Evolutionary conservation across 108 stramenopile genomes (phyloP).

Genomic region (Fistulifera solaris): DNA sequence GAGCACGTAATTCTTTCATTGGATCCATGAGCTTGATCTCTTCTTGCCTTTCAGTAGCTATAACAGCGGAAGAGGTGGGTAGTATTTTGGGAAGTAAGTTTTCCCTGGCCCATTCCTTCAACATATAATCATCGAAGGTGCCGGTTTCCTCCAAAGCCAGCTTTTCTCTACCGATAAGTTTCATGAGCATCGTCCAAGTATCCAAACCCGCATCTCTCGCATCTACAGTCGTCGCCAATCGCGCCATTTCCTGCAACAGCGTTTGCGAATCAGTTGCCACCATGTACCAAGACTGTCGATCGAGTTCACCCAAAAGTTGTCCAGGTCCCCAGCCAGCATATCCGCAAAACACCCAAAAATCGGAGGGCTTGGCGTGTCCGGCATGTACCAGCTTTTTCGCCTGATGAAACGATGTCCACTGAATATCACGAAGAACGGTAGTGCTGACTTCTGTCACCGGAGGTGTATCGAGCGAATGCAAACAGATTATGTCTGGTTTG

Average conservation of each 20-base stretch:
- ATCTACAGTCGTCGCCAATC: conserved; percentile 35
- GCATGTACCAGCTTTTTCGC: conserved; percentile 50
- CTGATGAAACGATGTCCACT: conserved; percentile 79
- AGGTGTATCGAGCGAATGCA: conserved; percentile 58
- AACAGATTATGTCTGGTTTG: conserved; percentile 64
- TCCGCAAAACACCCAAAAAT: conserved; percentile 63
- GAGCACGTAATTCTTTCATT: conserved; percentile 10
- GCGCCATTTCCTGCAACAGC: conserved; percentile 48
- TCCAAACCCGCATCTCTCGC: conserved; percentile 38
- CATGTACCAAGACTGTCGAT: conserved; percentile 78
- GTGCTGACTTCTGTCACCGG: conserved; percentile 40
- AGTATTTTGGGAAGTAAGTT: conserved; percentile 37
- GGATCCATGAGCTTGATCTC: not conserved
- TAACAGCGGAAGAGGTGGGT: conserved; percentile 3
- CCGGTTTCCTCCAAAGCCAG: conserved; percentile 29
- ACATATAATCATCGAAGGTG: conserved; percentile 69
- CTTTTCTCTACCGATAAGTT: conserved; percentile 44
- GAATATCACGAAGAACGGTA: conserved; percentile 76
- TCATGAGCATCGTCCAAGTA: conserved; percentile 36
- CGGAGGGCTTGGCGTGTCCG: conserved; percentile 32
- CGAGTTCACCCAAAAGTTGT: conserved; percentile 66
- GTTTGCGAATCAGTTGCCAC: conserved; percentile 69
- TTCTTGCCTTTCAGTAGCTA: not conserved
- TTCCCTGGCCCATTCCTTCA: conserved; percentile 66
- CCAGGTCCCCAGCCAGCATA: conserved; percentile 43